Evolutionary conservation across 371 early-diverging fungal genomes (phyloP).

Genomic region (Mucor mucedo): DNA sequence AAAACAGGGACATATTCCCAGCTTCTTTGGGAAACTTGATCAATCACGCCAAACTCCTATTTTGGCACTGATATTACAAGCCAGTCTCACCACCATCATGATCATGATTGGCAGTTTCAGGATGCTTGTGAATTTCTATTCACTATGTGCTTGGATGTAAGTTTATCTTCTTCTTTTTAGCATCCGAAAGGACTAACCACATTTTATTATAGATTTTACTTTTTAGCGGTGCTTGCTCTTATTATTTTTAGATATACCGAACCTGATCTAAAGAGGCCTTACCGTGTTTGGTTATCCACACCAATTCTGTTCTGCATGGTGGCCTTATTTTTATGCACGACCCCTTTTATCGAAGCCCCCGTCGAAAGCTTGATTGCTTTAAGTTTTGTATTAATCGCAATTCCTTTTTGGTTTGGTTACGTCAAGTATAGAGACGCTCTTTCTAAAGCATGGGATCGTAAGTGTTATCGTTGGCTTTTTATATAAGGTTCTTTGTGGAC

Average conservation of each 20-base stretch:
- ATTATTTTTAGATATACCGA: slow-evolving; percentile 64
- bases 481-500: background rate
- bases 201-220: slow-evolving; percentile 37
- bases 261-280: slow-evolving; percentile 67
- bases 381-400: slow-evolving; percentile 44
- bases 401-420: slow-evolving; percentile 59
- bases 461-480: slow-evolving; percentile 2
- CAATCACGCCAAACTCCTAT: slow-evolving; percentile 69
- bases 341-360: slow-evolving; percentile 68
- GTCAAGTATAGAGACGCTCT: slow-evolving; percentile 43
- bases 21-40: slow-evolving; percentile 68
- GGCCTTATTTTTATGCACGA: slow-evolving; percentile 63
- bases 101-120: slow-evolving; percentile 72
- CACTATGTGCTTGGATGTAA: slow-evolving; percentile 77
- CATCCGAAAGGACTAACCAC: background rate
- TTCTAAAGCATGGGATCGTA: slow-evolving; percentile 37
- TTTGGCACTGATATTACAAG: slow-evolving; percentile 70
- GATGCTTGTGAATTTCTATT: slow-evolving; percentile 76
- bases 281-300: slow-evolving; percentile 63
- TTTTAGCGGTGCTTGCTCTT: slow-evolving; percentile 58
- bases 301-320: slow-evolving; percentile 64
- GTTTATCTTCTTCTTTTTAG: background rate
- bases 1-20: slow-evolving; percentile 72
- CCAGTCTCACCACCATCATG: slow-evolving; percentile 64
- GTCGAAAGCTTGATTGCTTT: slow-evolving; percentile 56